Evolutionary conservation across 768 basidiomycete genomes (phyloP).

Genomic region (Tremella mesenterica): DNA sequence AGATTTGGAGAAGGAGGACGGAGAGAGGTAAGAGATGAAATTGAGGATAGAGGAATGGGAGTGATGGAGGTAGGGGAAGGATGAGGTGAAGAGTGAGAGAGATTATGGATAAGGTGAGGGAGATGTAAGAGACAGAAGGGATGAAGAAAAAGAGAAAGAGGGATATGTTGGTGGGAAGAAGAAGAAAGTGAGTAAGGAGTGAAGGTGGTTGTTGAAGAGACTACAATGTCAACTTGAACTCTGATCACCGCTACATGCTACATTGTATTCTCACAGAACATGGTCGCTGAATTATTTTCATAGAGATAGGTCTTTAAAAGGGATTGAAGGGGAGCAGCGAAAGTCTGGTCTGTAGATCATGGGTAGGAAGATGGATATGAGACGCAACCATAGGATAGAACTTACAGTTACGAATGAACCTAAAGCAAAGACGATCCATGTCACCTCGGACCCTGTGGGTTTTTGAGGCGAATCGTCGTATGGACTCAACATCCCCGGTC

Average conservation of each 20-base stretch:
- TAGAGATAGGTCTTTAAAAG: neutral
- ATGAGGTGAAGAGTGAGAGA: slow-evolving; percentile 19
- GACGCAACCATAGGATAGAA: neutral
- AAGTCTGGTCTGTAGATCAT: neutral
- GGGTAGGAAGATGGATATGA: no score
- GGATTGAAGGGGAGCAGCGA: neutral
- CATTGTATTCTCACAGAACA: no score
- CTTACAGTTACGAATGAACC: neutral
- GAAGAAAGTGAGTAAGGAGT: slow-evolving; percentile 1
- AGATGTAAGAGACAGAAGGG: slow-evolving; percentile 2
- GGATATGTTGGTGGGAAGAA: slow-evolving; percentile 9
- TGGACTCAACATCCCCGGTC: slow-evolving; percentile 9
- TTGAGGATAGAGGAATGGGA: slow-evolving; percentile 3
- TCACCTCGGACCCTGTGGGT: slow-evolving; percentile 4
- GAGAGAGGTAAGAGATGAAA: slow-evolving; percentile 14
- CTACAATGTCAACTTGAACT: no score
- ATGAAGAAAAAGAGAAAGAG: slow-evolving; percentile 3
- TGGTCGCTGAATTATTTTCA: no score
- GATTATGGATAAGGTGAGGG: slow-evolving; percentile 20
- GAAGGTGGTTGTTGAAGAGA: neutral
- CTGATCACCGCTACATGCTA: no score
- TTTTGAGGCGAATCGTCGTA: neutral
- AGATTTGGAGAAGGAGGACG: slow-evolving; percentile 5
- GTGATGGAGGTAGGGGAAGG: slow-evolving; percentile 15
- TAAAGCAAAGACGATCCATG: neutral